Evolutionary conservation across 2,329 filamentous ascomycete genomes (phyloP).

Genomic region (Aspergillus tanneri): DNA sequence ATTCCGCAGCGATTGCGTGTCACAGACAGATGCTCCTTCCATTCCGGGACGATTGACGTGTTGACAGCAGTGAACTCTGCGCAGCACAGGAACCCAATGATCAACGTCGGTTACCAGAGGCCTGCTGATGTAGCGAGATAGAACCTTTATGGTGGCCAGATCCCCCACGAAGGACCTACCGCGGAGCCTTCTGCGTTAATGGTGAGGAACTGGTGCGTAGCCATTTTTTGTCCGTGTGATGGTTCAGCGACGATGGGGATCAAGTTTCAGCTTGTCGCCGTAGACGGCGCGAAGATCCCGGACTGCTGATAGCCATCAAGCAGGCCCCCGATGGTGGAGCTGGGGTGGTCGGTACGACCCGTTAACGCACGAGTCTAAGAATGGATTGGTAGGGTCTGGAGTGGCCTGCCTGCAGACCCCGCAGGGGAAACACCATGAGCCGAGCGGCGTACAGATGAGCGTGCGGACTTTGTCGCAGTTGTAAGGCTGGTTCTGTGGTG

Average conservation of each 20-base stretch:
- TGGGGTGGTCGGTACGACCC: constrained; percentile 42
- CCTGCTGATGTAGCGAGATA: constrained; percentile 40
- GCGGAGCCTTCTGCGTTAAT: constrained; percentile 38
- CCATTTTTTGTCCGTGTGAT: constrained; percentile 31
- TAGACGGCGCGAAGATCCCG: constrained; percentile 37
- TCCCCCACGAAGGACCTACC: constrained; percentile 40
- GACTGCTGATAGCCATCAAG: constrained; percentile 41
- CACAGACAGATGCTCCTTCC: constrained; percentile 37
- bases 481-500: constrained; percentile 37
- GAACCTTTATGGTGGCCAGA: constrained; percentile 35
- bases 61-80: constrained; percentile 21
- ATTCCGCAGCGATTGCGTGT: constrained; percentile 32
- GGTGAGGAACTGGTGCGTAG: constrained; percentile 39
- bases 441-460: constrained; percentile 37
- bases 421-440: constrained; percentile 22
- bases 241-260: constrained; percentile 31
- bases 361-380: constrained; percentile 30
- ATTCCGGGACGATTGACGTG: constrained; percentile 33
- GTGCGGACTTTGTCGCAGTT: constrained; percentile 38
- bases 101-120: constrained; percentile 35
- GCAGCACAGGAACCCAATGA: constrained; percentile 36
- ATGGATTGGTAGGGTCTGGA: constrained; percentile 37
- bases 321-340: constrained; percentile 40
- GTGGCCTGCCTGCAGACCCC: constrained; percentile 40
- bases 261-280: constrained; percentile 31